Conservation (phyloP, 2,329 filamentous ascomycete genomes). For the Pleurostoma richardsiae region DNA sequence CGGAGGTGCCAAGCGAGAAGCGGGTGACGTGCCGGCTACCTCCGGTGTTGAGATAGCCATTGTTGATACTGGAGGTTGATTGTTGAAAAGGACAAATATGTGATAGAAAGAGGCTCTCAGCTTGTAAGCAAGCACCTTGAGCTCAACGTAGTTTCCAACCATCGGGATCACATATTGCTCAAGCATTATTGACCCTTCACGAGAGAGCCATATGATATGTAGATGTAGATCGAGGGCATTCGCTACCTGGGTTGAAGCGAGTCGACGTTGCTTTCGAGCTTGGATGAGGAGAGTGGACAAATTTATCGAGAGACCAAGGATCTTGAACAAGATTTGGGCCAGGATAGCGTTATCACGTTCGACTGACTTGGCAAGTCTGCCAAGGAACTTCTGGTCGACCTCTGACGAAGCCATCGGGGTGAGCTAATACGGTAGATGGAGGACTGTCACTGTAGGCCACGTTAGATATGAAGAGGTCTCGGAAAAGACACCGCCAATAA, state of each 20-base stretch:
- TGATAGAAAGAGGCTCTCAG: constrained; percentile 92
- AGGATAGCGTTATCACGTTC: constrained; percentile 73
- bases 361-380: constrained; percentile 77
- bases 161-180: constrained; percentile 85
- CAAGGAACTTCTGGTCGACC: constrained; percentile 96
- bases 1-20: constrained; percentile 22
- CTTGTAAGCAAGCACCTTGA: constrained; percentile 88
- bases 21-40: constrained; percentile 24
- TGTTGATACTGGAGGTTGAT: constrained; percentile 71
- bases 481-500: too few relatives aligned
- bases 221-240: constrained; percentile 76
- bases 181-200: constrained; percentile 83
- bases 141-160: constrained; percentile 71
- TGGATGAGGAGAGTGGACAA: constrained; percentile 78
- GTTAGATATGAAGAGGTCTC: too few relatives aligned
- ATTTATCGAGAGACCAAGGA: constrained; percentile 84
- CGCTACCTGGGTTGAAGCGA: constrained; percentile 74
- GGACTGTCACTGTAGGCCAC: too few relatives aligned
- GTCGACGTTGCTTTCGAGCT: constrained; percentile 74
- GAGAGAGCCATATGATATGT: constrained; percentile 92
- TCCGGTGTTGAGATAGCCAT: constrained; percentile 49
- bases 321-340: constrained; percentile 79
- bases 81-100: constrained; percentile 94
- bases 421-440: too few relatives aligned
- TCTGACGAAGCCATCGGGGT: constrained; percentile 83